A percentile compares a stretch with the other conserved stretches of the same genome.
Evolutionary conservation across 305 asterid genomes (phyloP).

Genomic region (Fraxinus paxiana): DNA sequence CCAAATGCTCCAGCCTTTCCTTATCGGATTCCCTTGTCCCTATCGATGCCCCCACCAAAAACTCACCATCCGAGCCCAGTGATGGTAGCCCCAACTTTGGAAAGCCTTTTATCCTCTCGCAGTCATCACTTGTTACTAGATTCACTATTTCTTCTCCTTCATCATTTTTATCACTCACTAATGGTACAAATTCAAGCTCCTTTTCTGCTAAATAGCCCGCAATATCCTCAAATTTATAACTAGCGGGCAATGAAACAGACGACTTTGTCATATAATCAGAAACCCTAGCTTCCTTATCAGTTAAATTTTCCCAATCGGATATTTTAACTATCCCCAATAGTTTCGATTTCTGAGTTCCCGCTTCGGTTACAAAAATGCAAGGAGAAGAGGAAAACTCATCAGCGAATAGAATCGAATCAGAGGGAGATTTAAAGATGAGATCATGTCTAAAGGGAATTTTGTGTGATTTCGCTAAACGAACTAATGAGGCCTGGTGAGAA

Average conservation of each 20-base stretch:
- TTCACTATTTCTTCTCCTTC: slow-evolving; percentile 55
- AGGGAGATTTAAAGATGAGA: slow-evolving; percentile 42
- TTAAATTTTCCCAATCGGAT: slow-evolving; percentile 58
- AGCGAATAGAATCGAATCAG: slow-evolving; percentile 44
- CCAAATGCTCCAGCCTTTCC: slow-evolving; percentile 79
- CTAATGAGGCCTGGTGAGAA: slow-evolving; percentile 46
- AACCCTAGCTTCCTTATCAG: slow-evolving; percentile 48
- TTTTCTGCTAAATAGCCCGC: slow-evolving; percentile 65
- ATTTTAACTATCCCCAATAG: slow-evolving; percentile 50
- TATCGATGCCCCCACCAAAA: slow-evolving; percentile 79
- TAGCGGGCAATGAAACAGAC: slow-evolving; percentile 45
- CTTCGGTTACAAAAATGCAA: slow-evolving; percentile 57
- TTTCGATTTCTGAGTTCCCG: slow-evolving; percentile 42
- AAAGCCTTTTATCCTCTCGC: slow-evolving; percentile 55
- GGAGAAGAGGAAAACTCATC: slow-evolving; percentile 59
- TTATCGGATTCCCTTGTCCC: slow-evolving; percentile 89
- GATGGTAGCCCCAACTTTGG: slow-evolving; percentile 81
- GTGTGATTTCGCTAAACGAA: slow-evolving; percentile 66
- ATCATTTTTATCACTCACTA: slow-evolving; percentile 42
- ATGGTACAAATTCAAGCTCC: slow-evolving; percentile 50
- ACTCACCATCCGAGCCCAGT: slow-evolving; percentile 56
- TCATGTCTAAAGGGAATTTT: slow-evolving; percentile 56
- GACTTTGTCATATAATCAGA: slow-evolving; percentile 53
- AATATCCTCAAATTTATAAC: slow-evolving; percentile 59
- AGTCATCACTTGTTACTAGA: slow-evolving; percentile 48